phyloP scores from a whole-genome alignment of 768 basidiomycete genomes.

The Pisolithus microcarpus region DNA sequence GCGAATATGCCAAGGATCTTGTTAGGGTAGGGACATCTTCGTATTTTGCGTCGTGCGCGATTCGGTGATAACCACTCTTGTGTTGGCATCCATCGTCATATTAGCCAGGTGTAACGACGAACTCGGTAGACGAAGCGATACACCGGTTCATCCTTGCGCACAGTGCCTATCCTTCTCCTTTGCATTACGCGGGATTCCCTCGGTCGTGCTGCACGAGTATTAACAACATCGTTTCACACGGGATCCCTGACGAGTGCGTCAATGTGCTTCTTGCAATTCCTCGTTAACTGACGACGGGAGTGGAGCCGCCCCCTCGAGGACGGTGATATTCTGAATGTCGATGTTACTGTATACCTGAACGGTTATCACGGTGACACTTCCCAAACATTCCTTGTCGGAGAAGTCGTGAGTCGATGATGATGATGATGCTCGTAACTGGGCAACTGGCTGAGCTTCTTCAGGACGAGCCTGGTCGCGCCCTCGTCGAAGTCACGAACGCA shows the following conservation, averaged over 20 bases:
- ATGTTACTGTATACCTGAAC: conserved; percentile 77
- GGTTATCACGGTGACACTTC: conserved; percentile 91
- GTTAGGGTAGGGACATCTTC: conserved; percentile 36
- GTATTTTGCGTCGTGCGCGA: background rate
- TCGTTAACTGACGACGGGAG: conserved; percentile 3
- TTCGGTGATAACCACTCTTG: too few species aligned
- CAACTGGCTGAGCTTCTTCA: conserved; percentile 17
- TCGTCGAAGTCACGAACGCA: conserved; percentile 53
- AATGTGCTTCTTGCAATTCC: background rate
- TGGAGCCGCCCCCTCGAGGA: conserved; percentile 69
- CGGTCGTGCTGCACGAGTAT: conserved; percentile 58
- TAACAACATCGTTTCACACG: conserved; percentile 83
- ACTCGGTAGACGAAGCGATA: conserved; percentile 61
- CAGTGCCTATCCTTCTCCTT: conserved; percentile 81
- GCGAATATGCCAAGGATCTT: conserved; percentile 47
- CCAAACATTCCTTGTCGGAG: conserved; percentile 71
- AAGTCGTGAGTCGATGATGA: conserved; percentile 45
- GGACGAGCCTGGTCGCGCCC: conserved; percentile 64
- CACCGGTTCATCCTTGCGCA: conserved; percentile 63
- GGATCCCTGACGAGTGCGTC: conserved; percentile 83
- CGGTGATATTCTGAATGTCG: conserved; percentile 84
- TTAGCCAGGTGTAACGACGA: conserved; percentile 68
- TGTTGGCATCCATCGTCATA: background rate
- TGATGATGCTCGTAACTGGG: background rate
- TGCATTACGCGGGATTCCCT: conserved; percentile 56